Percentiles rank a stretch among this genome's conserved stretches.
Conservation (phyloP, 495 filamentous ascomycete species). For the Penicillium riverlandense region DNA sequence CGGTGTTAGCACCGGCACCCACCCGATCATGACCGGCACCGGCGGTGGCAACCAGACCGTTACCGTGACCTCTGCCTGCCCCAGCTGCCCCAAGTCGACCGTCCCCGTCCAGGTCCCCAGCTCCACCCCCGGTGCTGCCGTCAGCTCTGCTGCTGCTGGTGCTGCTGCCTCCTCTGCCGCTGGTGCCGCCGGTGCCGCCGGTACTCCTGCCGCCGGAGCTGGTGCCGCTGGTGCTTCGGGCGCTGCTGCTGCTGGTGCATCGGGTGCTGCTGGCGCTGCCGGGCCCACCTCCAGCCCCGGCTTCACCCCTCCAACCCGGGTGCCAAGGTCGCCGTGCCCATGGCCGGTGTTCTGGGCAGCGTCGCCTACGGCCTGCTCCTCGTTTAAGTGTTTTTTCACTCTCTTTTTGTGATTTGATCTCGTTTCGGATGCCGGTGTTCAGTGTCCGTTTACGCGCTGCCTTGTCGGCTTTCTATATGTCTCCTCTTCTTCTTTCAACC, state of each 20-base stretch:
- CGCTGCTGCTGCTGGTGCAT: no score
- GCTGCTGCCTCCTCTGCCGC: no score
- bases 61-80: neutral
- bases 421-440: conserved; percentile 5
- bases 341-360: conserved; percentile 21
- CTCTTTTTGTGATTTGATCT: neutral
- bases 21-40: neutral
- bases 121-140: conserved; percentile 1
- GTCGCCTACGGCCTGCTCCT: conserved; percentile 23
- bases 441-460: neutral
- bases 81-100: conserved; percentile 2
- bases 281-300: conserved; percentile 14
- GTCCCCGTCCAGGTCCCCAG: neutral
- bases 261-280: no score
- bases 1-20: conserved; percentile 1
- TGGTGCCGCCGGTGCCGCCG: no score
- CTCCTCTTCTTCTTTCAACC: neutral
- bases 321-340: conserved; percentile 21
- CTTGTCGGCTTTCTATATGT: neutral
- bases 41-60: neutral
- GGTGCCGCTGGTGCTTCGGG: no score
- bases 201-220: no score
- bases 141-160: no score
- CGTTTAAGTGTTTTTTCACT: conserved; percentile 11
- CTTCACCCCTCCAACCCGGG: conserved; percentile 22